Conservation (phyloP, 306 rosid genomes). For the Dicorynia guianensis region DNA sequence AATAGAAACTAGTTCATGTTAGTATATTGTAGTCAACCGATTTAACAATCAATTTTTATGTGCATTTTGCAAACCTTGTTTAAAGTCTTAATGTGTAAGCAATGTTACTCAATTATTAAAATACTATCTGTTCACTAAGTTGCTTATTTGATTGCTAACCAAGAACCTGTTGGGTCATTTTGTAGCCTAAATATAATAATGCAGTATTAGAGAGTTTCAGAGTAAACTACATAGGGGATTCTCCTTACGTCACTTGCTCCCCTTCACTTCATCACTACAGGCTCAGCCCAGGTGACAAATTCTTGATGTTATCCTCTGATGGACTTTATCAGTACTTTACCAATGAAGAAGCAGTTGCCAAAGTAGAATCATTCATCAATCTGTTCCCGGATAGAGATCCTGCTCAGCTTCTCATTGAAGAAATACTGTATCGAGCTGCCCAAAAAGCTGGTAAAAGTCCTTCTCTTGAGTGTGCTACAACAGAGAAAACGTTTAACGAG, state of each 20-base stretch:
- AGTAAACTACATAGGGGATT: constrained; percentile 71
- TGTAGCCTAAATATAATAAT: constrained; percentile 84
- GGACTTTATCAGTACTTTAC: constrained; percentile 88
- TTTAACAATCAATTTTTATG: too few species aligned
- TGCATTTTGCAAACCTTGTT: too few species aligned
- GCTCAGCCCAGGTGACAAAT: constrained; percentile 64
- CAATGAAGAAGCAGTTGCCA: constrained; percentile 74
- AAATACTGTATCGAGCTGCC: constrained; percentile 73
- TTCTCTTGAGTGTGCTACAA: neutral
- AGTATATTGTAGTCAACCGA: constrained; percentile 51
- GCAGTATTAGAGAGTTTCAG: constrained; percentile 80
- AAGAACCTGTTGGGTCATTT: too few species aligned
- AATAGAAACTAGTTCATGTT: constrained; percentile 54
- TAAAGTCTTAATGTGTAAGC: too few species aligned
- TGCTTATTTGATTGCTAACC: constrained; percentile 4
- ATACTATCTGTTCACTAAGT: neutral
- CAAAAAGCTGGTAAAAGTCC: constrained; percentile 65
- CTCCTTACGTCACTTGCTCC: constrained; percentile 69
- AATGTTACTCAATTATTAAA: neutral
- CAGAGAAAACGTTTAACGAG: neutral
- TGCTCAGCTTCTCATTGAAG: constrained; percentile 81
- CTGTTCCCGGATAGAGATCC: constrained; percentile 84
- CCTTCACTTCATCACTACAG: constrained; percentile 74
- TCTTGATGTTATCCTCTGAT: constrained; percentile 84
- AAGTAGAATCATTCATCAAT: constrained; percentile 73